A percentile compares a stretch with the other conserved stretches of the same genome.
Evolutionary conservation across 768 basidiomycete species (phyloP).

Genomic region (Saitozyma sp.): DNA sequence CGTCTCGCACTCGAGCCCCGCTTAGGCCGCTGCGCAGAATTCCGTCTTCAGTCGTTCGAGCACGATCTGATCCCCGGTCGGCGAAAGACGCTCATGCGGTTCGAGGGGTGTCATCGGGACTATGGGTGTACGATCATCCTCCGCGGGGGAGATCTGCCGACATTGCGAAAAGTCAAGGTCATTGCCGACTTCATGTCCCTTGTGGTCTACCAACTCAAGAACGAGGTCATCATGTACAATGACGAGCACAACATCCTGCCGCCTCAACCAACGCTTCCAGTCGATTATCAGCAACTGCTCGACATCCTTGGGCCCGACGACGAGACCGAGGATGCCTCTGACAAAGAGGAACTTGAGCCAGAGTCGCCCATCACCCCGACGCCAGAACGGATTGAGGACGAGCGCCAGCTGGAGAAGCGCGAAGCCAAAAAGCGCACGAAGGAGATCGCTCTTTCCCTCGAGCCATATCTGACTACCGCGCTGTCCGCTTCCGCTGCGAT

Average conservation of each 20-base stretch:
- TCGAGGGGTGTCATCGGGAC: constrained; percentile 89
- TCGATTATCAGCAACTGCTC: constrained; percentile 32
- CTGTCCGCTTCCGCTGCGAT: constrained; percentile 92
- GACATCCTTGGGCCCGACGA: constrained; percentile 13
- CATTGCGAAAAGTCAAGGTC: constrained; percentile 80
- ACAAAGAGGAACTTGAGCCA: constrained; percentile 8
- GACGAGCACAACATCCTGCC: constrained; percentile 53
- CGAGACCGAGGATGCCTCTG: neutral
- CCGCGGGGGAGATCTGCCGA: constrained; percentile 80
- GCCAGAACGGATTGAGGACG: constrained; percentile 11
- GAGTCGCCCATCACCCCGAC: neutral
- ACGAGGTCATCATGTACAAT: constrained; percentile 64
- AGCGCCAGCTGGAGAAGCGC: constrained; percentile 19
- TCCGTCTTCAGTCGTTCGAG: constrained; percentile 89
- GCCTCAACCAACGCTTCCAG: constrained; percentile 26
- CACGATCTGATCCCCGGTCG: constrained; percentile 90
- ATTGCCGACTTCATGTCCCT: constrained; percentile 89
- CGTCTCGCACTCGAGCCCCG: constrained; percentile 85
- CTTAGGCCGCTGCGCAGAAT: constrained; percentile 81
- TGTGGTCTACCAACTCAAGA: constrained; percentile 86
- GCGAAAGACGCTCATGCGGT: constrained; percentile 95
- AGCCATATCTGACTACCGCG: constrained; percentile 79
- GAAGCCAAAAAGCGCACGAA: constrained; percentile 53
- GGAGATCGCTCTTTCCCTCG: constrained; percentile 76
- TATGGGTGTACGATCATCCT: constrained; percentile 93